phyloP scores from a whole-genome alignment of 306 rosid genomes.

The Sechiopsis laciniata region DNA sequence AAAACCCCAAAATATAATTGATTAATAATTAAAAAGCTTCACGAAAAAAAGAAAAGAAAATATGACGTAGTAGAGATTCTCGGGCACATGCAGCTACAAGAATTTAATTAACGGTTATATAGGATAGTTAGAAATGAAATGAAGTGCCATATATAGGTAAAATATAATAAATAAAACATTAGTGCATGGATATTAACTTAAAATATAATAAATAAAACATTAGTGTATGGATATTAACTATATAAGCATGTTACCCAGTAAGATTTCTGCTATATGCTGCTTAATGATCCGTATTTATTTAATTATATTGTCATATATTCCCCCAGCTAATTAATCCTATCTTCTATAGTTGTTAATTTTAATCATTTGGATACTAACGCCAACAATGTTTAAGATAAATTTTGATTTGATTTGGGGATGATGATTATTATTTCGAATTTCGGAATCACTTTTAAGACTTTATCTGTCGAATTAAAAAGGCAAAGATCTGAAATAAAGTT shows the following conservation, averaged over 20 bases:
- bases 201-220: background rate
- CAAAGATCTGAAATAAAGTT: background rate
- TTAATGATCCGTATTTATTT: background rate
- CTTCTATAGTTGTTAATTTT: background rate
- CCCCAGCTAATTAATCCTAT: conserved; percentile 8
- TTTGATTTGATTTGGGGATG: background rate
- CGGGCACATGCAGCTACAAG: conserved; percentile 14
- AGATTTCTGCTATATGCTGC: conserved; percentile 17
- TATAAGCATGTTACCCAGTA: conserved; percentile 14
- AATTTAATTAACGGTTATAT: background rate
- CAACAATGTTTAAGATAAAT: background rate
- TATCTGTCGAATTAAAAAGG: background rate
- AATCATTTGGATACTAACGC: background rate
- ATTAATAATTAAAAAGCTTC: background rate
- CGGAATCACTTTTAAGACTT: background rate
- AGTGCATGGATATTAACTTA: background rate
- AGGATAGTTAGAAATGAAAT: background rate
- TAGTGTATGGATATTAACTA: background rate
- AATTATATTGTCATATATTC: too few relatives aligned
- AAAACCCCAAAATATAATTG: background rate
- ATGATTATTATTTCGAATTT: background rate
- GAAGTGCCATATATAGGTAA: background rate
- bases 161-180: background rate
- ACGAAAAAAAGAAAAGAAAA: background rate
- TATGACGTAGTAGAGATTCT: conserved; percentile 11